These are phyloP conservation scores for Mycena belliarum DNA, from an alignment of 768 basidiomycete species.

Conservation along the genomic window DNA sequence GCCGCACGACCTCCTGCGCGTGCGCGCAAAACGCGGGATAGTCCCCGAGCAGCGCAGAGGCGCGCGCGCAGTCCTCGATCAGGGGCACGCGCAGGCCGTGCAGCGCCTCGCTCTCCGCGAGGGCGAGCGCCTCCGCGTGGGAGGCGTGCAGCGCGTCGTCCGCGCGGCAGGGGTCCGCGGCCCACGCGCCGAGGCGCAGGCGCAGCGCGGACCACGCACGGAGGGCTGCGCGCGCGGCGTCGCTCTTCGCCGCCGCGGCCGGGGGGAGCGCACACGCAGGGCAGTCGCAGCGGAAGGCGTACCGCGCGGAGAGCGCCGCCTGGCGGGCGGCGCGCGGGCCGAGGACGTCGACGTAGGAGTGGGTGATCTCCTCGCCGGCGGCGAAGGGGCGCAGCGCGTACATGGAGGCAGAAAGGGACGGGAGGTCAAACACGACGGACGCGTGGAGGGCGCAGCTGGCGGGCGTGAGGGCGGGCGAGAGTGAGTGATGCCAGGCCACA, in stretches of 20 bases:
- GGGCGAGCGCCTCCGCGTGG: conserved; percentile 38
- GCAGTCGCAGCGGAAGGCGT: conserved; percentile 45
- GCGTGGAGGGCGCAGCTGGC: conserved; percentile 51
- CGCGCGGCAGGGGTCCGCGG: conserved; percentile 39
- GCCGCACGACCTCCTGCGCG: conserved; percentile 34
- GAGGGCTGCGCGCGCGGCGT: conserved; percentile 34
- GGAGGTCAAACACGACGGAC: conserved; percentile 43
- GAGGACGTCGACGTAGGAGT: conserved; percentile 45
- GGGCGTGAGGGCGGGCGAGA: too few species aligned
- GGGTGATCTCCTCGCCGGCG: conserved; percentile 44
- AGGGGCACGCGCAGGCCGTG: conserved; percentile 41
- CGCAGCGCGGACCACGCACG: conserved; percentile 38
- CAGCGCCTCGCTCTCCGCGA: conserved; percentile 45
- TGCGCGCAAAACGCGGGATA: conserved; percentile 35
- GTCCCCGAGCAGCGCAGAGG: conserved; percentile 43
- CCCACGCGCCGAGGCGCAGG: conserved; percentile 43
- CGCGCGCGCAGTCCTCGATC: conserved; percentile 43
- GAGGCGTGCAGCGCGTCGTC: conserved; percentile 43
- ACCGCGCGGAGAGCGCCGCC: conserved; percentile 34
- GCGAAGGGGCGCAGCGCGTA: conserved; percentile 42
- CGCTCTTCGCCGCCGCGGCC: conserved; percentile 25
- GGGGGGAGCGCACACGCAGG: conserved; percentile 40
- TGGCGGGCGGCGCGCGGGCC: conserved; percentile 36
- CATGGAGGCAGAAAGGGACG: conserved; percentile 38
- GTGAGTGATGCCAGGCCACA: too few species aligned